These are phyloP conservation scores for Copromyces sp. DNA, from an alignment of 495 filamentous ascomycete species.

Conservation along the genomic window DNA sequence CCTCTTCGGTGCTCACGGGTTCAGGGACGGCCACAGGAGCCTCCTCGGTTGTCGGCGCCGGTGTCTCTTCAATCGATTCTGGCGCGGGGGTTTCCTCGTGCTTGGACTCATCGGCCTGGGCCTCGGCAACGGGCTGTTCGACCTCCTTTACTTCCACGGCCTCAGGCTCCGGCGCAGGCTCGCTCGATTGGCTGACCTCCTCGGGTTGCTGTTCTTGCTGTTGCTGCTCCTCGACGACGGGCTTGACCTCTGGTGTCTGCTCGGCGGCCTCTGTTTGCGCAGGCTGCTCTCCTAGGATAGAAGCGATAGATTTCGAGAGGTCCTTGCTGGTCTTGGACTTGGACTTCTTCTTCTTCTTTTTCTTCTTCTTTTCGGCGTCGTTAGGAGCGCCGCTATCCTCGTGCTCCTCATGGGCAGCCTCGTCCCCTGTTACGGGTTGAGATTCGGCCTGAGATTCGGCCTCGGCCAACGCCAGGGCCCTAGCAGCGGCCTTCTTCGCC, in stretches of 20 bases:
- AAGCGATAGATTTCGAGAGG: not conserved
- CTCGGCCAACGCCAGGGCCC: not conserved
- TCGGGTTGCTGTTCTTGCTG: not conserved
- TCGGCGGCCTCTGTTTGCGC: not conserved
- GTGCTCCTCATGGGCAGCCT: conserved; percentile 4
- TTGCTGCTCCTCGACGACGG: not conserved
- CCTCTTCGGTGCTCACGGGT: not conserved
- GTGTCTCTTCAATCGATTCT: not conserved
- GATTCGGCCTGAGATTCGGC: conserved; percentile 3
- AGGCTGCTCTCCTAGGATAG: not conserved
- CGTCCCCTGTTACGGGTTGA: conserved; percentile 8
- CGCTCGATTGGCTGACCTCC: not conserved
- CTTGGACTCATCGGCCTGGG: conserved; percentile 1
- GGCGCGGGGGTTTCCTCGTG: not conserved
- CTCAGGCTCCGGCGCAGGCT: not conserved
- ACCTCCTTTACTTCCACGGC: not conserved
- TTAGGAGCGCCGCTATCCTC: not conserved
- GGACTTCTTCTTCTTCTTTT: conserved; percentile 4
- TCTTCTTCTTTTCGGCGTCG: not conserved
- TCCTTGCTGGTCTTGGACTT: conserved; percentile 1
- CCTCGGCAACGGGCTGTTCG: not conserved
- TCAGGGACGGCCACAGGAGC: not conserved
- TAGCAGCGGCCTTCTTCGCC: conserved; percentile 11
- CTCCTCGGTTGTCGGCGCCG: not conserved
- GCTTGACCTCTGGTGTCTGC: conserved; percentile 1